phyloP scores from a whole-genome alignment of 2,329 filamentous ascomycete genomes.

The Phyllosticta paracitricarpa region DNA sequence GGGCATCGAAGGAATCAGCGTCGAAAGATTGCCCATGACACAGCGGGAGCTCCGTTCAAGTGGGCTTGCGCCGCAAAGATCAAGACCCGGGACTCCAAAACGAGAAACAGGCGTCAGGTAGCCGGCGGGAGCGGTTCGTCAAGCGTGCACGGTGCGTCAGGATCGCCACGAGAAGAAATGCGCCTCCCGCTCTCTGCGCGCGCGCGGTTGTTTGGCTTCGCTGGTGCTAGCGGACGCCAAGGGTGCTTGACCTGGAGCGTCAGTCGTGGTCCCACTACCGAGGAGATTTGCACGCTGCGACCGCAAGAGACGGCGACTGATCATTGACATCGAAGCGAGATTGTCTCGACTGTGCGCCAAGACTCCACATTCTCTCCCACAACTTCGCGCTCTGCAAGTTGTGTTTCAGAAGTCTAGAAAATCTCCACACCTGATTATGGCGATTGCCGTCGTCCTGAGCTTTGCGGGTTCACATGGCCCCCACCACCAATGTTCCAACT shows the following conservation, averaged over 20 bases:
- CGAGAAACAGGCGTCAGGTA: slow-evolving; percentile 4
- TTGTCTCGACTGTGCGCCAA: slow-evolving; percentile 5
- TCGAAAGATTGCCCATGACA: slow-evolving; percentile 3
- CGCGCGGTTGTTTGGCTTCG: neutral
- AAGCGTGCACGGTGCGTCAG: neutral
- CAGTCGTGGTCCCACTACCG: slow-evolving; percentile 3
- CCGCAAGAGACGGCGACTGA: slow-evolving; percentile 7
- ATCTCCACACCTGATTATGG: slow-evolving; percentile 1
- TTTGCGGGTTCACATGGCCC: neutral
- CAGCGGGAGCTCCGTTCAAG: slow-evolving; percentile 6
- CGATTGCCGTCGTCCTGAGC: neutral
- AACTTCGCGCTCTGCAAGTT: slow-evolving; percentile 6
- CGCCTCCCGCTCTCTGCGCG: neutral
- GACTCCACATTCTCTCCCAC: slow-evolving; percentile 4
- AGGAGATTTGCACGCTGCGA: slow-evolving; percentile 3
- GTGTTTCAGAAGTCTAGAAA: slow-evolving; percentile 5
- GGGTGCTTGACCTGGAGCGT: neutral
- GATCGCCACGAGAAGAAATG: neutral
- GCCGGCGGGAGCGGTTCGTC: neutral
- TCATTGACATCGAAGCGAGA: slow-evolving; percentile 6
- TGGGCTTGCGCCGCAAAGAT: slow-evolving; percentile 3
- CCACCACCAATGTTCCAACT: neutral
- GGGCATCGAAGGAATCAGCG: slow-evolving; percentile 2
- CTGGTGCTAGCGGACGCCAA: neutral
- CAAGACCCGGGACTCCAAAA: slow-evolving; percentile 7